Evolutionary conservation across 2,329 filamentous ascomycete genomes (phyloP).

Genomic region (Hirsutella rhossiliensis): DNA sequence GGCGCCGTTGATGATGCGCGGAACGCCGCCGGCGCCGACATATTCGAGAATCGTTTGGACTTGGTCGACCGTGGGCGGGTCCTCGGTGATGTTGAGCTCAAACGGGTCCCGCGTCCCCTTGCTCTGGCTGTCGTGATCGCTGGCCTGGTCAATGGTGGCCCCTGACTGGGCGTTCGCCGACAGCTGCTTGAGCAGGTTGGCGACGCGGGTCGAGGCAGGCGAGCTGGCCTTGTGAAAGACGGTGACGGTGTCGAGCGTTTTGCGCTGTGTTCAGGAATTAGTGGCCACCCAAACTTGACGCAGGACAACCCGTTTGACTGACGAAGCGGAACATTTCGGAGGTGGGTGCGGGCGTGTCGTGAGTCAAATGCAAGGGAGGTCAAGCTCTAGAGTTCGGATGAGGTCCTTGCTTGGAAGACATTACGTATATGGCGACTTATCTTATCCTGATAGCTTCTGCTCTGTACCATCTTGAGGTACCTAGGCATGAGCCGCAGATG

Average conservation of each 20-base stretch:
- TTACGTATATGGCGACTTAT: neutral
- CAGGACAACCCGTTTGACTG: neutral
- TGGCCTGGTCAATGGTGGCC: slow-evolving; percentile 64
- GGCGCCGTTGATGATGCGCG: slow-evolving; percentile 60
- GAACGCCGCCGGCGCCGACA: slow-evolving; percentile 50
- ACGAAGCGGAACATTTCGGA: slow-evolving; percentile 13
- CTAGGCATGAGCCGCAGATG: too few species aligned
- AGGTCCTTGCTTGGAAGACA: neutral
- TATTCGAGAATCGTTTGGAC: slow-evolving; percentile 77
- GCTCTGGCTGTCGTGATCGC: slow-evolving; percentile 49
- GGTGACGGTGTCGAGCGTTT: slow-evolving; percentile 81
- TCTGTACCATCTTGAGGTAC: too few species aligned
- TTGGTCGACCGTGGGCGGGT: slow-evolving; percentile 69
- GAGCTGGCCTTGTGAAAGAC: slow-evolving; percentile 83
- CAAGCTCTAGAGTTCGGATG: neutral
- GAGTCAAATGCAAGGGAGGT: neutral
- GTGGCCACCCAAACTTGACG: slow-evolving; percentile 7
- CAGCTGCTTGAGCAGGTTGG: slow-evolving; percentile 68
- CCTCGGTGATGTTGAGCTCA: slow-evolving; percentile 75
- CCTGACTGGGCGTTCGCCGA: slow-evolving; percentile 56
- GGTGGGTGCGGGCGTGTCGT: neutral
- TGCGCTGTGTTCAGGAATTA: slow-evolving; percentile 38
- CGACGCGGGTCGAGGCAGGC: slow-evolving; percentile 60
- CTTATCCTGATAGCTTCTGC: neutral
- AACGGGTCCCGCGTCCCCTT: slow-evolving; percentile 52